Evolutionary conservation across 2,329 filamentous ascomycete genomes (phyloP).

Genomic region (Ceratocystis variospora): DNA sequence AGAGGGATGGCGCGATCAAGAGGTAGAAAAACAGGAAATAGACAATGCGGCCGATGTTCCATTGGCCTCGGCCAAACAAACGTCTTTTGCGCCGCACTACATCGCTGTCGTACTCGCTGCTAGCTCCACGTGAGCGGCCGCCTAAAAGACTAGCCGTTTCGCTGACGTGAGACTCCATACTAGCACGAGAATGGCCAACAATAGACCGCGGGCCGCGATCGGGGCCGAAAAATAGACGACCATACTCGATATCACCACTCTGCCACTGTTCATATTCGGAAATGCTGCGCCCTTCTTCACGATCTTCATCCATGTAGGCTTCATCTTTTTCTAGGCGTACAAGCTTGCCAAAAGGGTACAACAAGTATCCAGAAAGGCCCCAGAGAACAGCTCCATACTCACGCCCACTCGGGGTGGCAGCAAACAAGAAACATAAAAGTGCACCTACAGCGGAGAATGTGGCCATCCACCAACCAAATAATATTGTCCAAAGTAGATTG

Average conservation of each 20-base stretch:
- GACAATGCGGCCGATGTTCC: slow-evolving; percentile 85
- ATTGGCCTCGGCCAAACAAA: slow-evolving; percentile 86
- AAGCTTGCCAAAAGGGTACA: slow-evolving; percentile 96
- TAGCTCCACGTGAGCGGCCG: slow-evolving; percentile 28
- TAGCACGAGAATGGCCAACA: slow-evolving; percentile 72
- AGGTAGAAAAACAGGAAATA: slow-evolving; percentile 97
- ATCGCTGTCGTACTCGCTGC: slow-evolving; percentile 25
- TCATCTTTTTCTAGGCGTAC: slow-evolving; percentile 89
- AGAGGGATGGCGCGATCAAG: slow-evolving; percentile 70
- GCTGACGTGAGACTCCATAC: slow-evolving; percentile 68
- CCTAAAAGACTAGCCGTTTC: slow-evolving; percentile 86
- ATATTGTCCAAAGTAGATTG: slow-evolving; percentile 78
- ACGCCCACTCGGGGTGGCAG: slow-evolving; percentile 62
- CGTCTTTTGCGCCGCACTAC: slow-evolving; percentile 48
- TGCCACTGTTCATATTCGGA: slow-evolving; percentile 99
- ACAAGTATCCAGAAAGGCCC: slow-evolving; percentile 71
- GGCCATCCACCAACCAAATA: slow-evolving; percentile 95
- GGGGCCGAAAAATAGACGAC: slow-evolving; percentile 88
- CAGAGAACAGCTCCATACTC: slow-evolving; percentile 78
- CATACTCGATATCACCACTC: slow-evolving; percentile 89
- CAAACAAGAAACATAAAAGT: slow-evolving; percentile 63
- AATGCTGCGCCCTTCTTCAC: slow-evolving; percentile 90
- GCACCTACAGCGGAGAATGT: slow-evolving; percentile 61
- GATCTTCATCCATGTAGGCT: slow-evolving; percentile 83
- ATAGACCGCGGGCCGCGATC: slow-evolving; percentile 56